Evolutionary conservation across 2,329 filamentous ascomycete genomes (phyloP), one percentile per base, ranked within the genome.

Genomic region (Colletotrichum aenigma): DNA sequence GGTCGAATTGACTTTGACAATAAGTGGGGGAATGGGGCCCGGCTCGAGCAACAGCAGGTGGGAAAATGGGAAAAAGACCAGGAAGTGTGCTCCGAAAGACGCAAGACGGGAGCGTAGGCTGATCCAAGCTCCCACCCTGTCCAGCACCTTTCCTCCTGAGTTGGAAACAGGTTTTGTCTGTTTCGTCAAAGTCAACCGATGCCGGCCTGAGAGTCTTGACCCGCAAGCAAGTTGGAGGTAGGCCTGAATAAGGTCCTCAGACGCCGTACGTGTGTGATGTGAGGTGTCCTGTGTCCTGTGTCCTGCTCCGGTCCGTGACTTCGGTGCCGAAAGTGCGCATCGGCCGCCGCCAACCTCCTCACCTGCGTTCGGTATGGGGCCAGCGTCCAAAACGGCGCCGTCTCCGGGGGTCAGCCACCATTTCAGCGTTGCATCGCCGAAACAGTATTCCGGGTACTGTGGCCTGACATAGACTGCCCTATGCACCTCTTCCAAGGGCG

Each of bases 311-410:
- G 34, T 36, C 73, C 70, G 70, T 65, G 62, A 16, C 28, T 43
- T 76, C 74, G 74, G 74, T 38, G 65, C 74, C 74, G 70, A 65
- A 48, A n/a, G 18, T 28, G 62, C 56, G 70, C n/a, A 52, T 21
- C 43, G 43, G 43, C n/a, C 43, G 43, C 43, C 43, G 43, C 43
- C 43, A 48, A n/a, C 18, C 18, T 48, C 18, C 18, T 48, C 38
- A 48, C 38, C 38, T 48, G 2, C n/a, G 16, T 43, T 38, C n/a
- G n/a, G 24, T 15, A 26, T 21, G 18, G 69, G 36, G 32, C 24
- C 38, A 61, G 52, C 21, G 58, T 73, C 48, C 70, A 24, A 69
- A 71, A 38, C 64, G 56, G 70, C 38, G 74, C 70, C 70, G 70
- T 74, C 34, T 58, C 58, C 70, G 74, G 70, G 16, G 28, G 7